These are phyloP conservation scores for Talaromyces stipitatus DNA, from an alignment of 495 filamentous ascomycete genomes.

Conservation along the genomic window DNA sequence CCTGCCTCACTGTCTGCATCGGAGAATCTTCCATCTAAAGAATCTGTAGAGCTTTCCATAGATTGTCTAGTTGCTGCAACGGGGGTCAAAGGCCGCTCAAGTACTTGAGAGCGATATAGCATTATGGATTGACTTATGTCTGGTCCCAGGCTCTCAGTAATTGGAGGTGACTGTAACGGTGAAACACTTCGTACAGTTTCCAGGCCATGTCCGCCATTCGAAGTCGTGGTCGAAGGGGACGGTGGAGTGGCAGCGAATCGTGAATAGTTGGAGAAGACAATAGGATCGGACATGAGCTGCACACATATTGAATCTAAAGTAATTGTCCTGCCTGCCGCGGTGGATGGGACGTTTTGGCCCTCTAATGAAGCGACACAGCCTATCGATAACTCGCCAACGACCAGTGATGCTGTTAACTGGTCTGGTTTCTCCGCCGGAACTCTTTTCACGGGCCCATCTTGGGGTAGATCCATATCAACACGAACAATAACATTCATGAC, in stretches of 20 bases:
- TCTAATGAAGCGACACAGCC: conserved; percentile 47
- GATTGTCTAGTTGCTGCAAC: background rate
- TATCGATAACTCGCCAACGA: conserved; percentile 57
- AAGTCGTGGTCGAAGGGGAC: conserved; percentile 51
- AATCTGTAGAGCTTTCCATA: conserved; percentile 27
- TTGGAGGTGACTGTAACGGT: conserved; percentile 18
- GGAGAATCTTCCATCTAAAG: conserved; percentile 37
- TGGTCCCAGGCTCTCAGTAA: conserved; percentile 17
- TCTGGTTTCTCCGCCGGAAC: conserved; percentile 35
- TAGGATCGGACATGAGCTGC: conserved; percentile 62
- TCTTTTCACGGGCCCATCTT: conserved; percentile 32
- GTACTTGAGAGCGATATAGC: conserved; percentile 17
- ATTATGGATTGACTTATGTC: conserved; percentile 38
- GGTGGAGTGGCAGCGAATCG: conserved; percentile 48
- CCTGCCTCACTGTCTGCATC: conserved; percentile 34
- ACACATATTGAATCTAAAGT: conserved; percentile 54
- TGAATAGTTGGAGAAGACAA: conserved; percentile 60
- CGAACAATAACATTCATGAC: conserved; percentile 61
- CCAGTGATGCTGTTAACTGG: conserved; percentile 55
- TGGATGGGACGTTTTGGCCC: conserved; percentile 17
- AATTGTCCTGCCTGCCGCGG: conserved; percentile 54
- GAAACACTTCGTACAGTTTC: conserved; percentile 24
- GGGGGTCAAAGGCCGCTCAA: background rate
- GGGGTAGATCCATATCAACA: conserved; percentile 47
- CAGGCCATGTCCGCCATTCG: conserved; percentile 15